A percentile compares a stretch with the other conserved stretches of the same genome.
Conservation (phyloP, 2,329 filamentous ascomycete species). For the Aspergillus puulaauensis region DNA sequence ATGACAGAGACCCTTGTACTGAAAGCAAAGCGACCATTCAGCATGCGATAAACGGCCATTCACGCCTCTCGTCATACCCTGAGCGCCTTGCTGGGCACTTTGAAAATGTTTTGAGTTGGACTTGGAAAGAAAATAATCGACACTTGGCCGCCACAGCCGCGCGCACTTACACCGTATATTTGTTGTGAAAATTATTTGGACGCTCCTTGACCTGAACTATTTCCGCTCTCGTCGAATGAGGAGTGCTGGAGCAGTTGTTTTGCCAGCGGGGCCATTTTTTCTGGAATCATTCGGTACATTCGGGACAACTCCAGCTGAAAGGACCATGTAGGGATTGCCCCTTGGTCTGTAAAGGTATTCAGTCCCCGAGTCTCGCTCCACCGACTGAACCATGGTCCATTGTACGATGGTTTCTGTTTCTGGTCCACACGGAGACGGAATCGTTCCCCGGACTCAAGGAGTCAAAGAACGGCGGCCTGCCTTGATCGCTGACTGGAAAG, state of each 20-base stretch:
- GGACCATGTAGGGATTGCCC: not conserved
- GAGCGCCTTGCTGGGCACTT: not conserved
- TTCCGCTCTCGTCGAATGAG: not conserved
- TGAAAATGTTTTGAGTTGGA: not conserved
- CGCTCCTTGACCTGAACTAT: conserved; percentile 1
- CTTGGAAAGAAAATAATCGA: not conserved
- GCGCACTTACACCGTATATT: not conserved
- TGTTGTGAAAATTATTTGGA: not conserved
- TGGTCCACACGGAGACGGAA: not conserved
- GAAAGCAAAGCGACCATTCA: not conserved
- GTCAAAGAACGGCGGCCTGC: not conserved
- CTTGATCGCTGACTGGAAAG: too few species aligned
- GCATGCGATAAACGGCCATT: not conserved
- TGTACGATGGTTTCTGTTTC: not conserved
- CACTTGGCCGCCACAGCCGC: conserved; percentile 8
- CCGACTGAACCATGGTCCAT: too few species aligned
- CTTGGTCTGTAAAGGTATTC: not conserved
- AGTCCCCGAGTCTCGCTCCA: not conserved
- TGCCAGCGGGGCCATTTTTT: not conserved
- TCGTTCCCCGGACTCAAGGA: not conserved
- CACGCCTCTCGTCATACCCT: too few species aligned
- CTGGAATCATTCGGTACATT: conserved; percentile 8
- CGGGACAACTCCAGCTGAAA: not conserved
- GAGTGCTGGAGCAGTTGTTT: not conserved
- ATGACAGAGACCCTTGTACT: not conserved